Percentiles rank a stretch among this genome's conserved stretches.
These are phyloP conservation scores for Persicaria maculosa DNA, from an alignment of 148 eudicot species.

Conservation along the genomic window DNA sequence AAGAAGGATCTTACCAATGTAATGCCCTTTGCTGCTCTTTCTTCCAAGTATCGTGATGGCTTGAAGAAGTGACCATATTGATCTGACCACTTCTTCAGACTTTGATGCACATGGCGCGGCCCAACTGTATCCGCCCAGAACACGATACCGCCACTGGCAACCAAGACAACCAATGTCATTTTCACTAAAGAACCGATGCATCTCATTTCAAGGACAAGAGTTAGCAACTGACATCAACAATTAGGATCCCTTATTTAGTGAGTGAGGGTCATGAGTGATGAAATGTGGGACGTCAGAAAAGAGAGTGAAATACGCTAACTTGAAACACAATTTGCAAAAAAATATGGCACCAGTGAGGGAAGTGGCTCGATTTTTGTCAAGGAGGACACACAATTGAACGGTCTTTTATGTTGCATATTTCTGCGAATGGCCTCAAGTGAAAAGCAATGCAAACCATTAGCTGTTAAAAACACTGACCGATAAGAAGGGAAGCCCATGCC, in stretches of 20 bases:
- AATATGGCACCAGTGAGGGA: too few species aligned
- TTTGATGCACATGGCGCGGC: slow-evolving; percentile 51
- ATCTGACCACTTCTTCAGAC: slow-evolving; percentile 72
- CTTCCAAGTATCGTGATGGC: slow-evolving; percentile 85
- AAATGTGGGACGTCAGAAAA: too few species aligned
- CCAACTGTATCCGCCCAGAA: slow-evolving; percentile 94
- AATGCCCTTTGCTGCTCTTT: slow-evolving; percentile 75
- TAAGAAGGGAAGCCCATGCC: slow-evolving; percentile 98
- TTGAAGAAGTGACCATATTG: slow-evolving; percentile 61
- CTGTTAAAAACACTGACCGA: slow-evolving; percentile 46
- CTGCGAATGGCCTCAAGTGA: too few species aligned
- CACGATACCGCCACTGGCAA: slow-evolving; percentile 82
- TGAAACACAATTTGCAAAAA: too few species aligned
- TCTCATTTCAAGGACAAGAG: too few species aligned
- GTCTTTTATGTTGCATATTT: too few species aligned
- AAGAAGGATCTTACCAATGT: slow-evolving; percentile 47
- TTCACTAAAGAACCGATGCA: not conserved
- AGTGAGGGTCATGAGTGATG: too few species aligned
- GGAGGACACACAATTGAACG: too few species aligned
- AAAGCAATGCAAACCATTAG: not conserved
- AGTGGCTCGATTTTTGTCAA: too few species aligned
- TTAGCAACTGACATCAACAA: too few species aligned
- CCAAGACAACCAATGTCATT: not conserved
- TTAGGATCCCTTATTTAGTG: too few species aligned
- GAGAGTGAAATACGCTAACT: too few species aligned